Evolutionary conservation across 768 basidiomycete genomes (phyloP), one percentile per base, ranked within the genome.

Genomic region (Rhizopogon roseolus): DNA sequence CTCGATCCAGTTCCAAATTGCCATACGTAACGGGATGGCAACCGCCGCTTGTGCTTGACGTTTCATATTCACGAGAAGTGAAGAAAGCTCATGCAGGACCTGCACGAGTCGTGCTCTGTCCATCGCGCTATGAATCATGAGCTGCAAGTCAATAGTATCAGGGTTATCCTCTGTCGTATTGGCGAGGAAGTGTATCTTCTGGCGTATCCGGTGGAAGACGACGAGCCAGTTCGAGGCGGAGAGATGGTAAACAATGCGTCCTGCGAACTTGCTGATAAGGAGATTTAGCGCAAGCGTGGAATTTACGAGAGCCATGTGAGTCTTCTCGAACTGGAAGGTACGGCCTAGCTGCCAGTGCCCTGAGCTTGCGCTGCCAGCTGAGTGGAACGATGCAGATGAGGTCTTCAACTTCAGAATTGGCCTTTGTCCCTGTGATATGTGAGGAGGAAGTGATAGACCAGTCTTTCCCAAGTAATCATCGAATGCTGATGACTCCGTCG

Each of bases 1-100:
- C 29, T 88, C 84, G 32, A 95, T 84, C 92, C 92, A 96, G 57
- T 88, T 92, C 93, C 93, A 95, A 27, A 96, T 74, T 1, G 90
- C 90, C 28, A 80, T 76, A 19, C 91, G 82, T 36, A 96, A 76
- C 27, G 87, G 81, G 27, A 80, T 73, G 0, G 91, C 83, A 45
- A 94, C 78, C 1, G 87, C 84, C 13, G 79, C 68, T 54, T 92
- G 90, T 0, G 85, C 81, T 39, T 89, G 84, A 34, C 76, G 78
- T 58, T 81, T 83, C 84, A 96, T 87, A 63, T 87, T 89, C 22
- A 95, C 81, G 28, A 96, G 80, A 4, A 91, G 75, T 1, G 88
- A 89, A 0, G 89, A 88, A 1, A 94, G 64, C 64, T 95, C 93
- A 65, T 86, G 85, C 41, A 96, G 70, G 14, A 93, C 75, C 57